Evolutionary conservation across 2,329 filamentous ascomycete species (phyloP), one percentile per base, ranked within the genome.

Genomic region (Neodidymelliopsis sp.): DNA sequence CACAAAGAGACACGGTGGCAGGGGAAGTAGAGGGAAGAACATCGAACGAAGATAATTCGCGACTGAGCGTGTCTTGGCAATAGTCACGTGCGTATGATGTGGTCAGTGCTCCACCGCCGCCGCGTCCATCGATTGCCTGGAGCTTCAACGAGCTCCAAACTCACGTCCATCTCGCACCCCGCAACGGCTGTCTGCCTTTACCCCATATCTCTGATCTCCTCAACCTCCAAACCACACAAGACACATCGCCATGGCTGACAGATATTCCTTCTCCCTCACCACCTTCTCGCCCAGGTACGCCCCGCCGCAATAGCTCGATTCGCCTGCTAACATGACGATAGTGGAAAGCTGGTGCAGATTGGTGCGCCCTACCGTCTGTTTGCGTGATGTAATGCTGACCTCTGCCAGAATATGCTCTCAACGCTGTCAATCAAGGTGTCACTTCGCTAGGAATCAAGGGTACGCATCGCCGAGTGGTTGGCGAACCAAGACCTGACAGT

Each of bases 281-380:
- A 99, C 94, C 60, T 99, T 99, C 87, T 97, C 94, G 71, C 94
- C 94, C 75, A 99, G 93, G 94, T 95, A 42, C 20, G 41, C 44
- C 48, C 52, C 46, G 39, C 36, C 48, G 42, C 42, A 27, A 29
- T 58, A 35, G 54, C 57, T 57, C 62, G 60, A 59, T 67, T 69
- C 54, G 29, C 46, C 56, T 69, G 74, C 79, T 84, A 76, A 85
- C 73, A 63, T 55, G 37, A 51, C 50, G 54, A 65, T 66, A 97
- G 94, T 77, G 94, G 94, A 75, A 99, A 99, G 83, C 88, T 99
- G 80, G 93, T 97, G 62, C 94, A 99, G 80, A 97, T 99, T 79
- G 93, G 93, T 90, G 81, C 64, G 76, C 35, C 16, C 53, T 56
- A 66, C 44, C 62, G 34, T 18, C 13, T 29, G n/a, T 13, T 33